phyloP scores from a whole-genome alignment of 1,284 basidiomycete species.

The Salmacisia buchloeana region DNA sequence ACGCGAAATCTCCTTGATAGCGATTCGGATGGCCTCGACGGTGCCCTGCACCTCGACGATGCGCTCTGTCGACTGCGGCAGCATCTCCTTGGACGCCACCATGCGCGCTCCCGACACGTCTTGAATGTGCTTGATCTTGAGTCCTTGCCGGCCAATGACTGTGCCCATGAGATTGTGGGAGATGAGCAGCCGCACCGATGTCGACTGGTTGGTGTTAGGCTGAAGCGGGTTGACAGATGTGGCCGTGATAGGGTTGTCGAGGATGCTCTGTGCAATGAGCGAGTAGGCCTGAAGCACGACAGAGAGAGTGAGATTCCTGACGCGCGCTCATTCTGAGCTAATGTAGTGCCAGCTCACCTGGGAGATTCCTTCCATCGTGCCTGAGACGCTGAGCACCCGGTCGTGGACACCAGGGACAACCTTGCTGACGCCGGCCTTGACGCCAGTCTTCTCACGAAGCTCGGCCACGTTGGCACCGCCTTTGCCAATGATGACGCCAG shows the following conservation, averaged over 20 bases:
- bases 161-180: slow-evolving; percentile 51
- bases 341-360: slow-evolving; percentile 59
- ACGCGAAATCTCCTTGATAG: slow-evolving; percentile 89
- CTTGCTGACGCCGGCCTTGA: slow-evolving; percentile 97
- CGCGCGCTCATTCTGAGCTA: slow-evolving; percentile 5
- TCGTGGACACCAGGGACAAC: slow-evolving; percentile 96
- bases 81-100: slow-evolving; percentile 51
- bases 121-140: slow-evolving; percentile 52
- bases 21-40: slow-evolving; percentile 81
- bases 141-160: slow-evolving; percentile 50
- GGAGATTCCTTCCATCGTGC: slow-evolving; percentile 82
- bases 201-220: slow-evolving; percentile 66
- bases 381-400: slow-evolving; percentile 87
- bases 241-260: slow-evolving; percentile 60
- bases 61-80: slow-evolving; percentile 56
- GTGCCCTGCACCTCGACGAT: slow-evolving; percentile 93
- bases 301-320: slow-evolving; percentile 6
- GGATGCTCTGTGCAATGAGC: slow-evolving; percentile 87
- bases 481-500: slow-evolving; percentile 61
- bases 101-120: slow-evolving; percentile 50
- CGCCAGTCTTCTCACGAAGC: slow-evolving; percentile 85
- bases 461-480: slow-evolving; percentile 94
- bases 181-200: slow-evolving; percentile 69
- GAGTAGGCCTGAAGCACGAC: slow-evolving; percentile 69
- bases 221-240: slow-evolving; percentile 57